Percentiles rank a stretch among this genome's conserved stretches.
These are phyloP conservation scores for Purpureocillium takamizusanense DNA, from an alignment of 2,329 filamentous ascomycete species.

Conservation along the genomic window DNA sequence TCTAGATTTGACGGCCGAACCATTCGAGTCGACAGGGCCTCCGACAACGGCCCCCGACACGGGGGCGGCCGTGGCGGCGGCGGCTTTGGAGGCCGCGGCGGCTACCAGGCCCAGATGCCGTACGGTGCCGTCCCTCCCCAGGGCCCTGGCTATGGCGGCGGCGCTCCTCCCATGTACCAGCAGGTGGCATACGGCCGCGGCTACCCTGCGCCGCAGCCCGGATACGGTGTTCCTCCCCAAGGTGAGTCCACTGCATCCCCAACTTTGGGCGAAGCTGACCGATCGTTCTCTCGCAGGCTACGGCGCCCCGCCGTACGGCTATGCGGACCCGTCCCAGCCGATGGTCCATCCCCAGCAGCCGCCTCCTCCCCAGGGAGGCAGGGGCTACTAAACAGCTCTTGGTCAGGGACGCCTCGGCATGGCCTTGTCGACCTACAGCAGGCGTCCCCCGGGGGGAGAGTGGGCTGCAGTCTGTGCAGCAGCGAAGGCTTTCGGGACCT, in stretches of 20 bases:
- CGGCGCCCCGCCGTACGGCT: conserved; percentile 32
- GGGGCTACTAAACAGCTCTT: conserved; percentile 11
- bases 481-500: too few species aligned
- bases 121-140: conserved; percentile 28
- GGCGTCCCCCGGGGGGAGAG: not conserved
- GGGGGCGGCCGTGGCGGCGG: conserved; percentile 23
- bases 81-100: conserved; percentile 34
- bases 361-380: conserved; percentile 11
- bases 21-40: conserved; percentile 93
- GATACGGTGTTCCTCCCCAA: conserved; percentile 28
- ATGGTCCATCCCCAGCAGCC: conserved; percentile 6
- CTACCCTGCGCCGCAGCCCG: conserved; percentile 23
- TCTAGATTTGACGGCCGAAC: conserved; percentile 81
- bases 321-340: conserved; percentile 18
- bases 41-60: conserved; percentile 60
- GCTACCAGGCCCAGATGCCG: conserved; percentile 31
- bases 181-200: conserved; percentile 28
- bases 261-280: not conserved
- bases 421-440: not conserved
- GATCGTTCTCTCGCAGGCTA: conserved; percentile 21
- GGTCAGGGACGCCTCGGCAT: conserved; percentile 2
- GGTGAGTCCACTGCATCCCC: conserved; percentile 18
- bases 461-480: not conserved
- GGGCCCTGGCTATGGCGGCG: conserved; percentile 25
- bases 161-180: conserved; percentile 26